A percentile compares a stretch with the other conserved stretches of the same genome.
Evolutionary conservation across 2,329 filamentous ascomycete genomes (phyloP).

Genomic region (Cadophora gregata): DNA sequence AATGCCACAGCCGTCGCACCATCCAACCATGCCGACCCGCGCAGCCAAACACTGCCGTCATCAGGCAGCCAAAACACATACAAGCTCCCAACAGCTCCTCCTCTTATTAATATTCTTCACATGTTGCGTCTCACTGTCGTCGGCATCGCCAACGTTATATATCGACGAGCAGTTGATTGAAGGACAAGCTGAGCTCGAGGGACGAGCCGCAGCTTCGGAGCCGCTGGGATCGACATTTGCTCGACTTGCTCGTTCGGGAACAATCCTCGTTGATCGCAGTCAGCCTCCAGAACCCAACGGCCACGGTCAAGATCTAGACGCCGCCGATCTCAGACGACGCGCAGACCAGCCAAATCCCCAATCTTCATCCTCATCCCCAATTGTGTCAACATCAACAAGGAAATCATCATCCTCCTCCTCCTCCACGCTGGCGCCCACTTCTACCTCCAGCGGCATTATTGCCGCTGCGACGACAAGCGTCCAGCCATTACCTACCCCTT

Average conservation of each 20-base stretch:
- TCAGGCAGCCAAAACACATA: background rate
- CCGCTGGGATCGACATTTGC: conserved; percentile 37
- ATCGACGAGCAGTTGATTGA: conserved; percentile 42
- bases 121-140: conserved; percentile 36
- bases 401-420: conserved; percentile 15
- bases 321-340: conserved; percentile 33
- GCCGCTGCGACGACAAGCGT: conserved; percentile 36
- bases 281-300: conserved; percentile 27
- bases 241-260: conserved; percentile 40
- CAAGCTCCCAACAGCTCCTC: conserved; percentile 26
- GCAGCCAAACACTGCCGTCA: conserved; percentile 28
- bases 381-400: conserved; percentile 3
- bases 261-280: conserved; percentile 42
- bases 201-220: conserved; percentile 25
- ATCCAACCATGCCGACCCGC: conserved; percentile 21
- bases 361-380: conserved; percentile 16
- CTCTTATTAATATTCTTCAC: conserved; percentile 35
- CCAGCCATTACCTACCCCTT: conserved; percentile 64
- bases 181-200: conserved; percentile 8
- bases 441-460: conserved; percentile 30
- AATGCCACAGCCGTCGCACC: conserved; percentile 35
- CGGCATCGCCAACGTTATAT: conserved; percentile 33
- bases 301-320: background rate
- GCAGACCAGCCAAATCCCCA: background rate
- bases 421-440: conserved; percentile 23